Base-by-base conservation (phyloP, 2,329 filamentous ascomycete genomes). In the Alternaria ventricosa region DNA sequence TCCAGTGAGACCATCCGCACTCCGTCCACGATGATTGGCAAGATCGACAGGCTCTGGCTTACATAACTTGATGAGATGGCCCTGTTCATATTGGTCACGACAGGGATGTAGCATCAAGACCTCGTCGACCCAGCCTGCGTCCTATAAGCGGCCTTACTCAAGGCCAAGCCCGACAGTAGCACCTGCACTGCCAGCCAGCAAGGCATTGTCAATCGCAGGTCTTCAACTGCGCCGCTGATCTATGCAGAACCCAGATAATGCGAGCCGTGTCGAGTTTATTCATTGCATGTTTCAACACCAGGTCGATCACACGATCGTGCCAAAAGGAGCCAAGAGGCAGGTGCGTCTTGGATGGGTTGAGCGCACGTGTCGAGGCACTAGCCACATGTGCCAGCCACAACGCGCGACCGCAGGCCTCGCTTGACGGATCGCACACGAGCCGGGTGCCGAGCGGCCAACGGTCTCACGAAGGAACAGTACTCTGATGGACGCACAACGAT, bases 81-180 rank as follows among this genome's bases (percentile, higher is more conserved):
- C 50, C 45, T 58, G 51, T 41, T 58, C 22, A 50, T 55, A 65
- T 63, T 63, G 46, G 56, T 58, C 47, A 45, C 33, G 27, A 30
- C 60, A 61, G 51, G 67, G 55, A 25, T 65, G 50, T 36, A 44
- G 43, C 27, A 28, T 44, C 18, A 45, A 45, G 23, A 45, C 41
- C 25, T 56, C 20, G 41, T 56, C 15, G n/a, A 56, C 18, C 54
- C 36, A 60, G 58, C 51, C 58, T 23, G 45, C 58, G n/a, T 22
- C 53, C 28, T 33, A 18, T 53, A 53, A 33, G 30, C 55, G 51
- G 56, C 64, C 45, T 63, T 64, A 59, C 55, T 60, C 54, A 46
- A 41, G 6, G 20, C 25, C 45, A 43, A 51, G 36, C 45, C 50
- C 41, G 25, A n/a, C 11, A 43, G 36, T 28, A 46, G 23, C 27